Evolutionary conservation across 176 grass and related monocot species (phyloP).

Genomic region (Metroxylon sagu): DNA sequence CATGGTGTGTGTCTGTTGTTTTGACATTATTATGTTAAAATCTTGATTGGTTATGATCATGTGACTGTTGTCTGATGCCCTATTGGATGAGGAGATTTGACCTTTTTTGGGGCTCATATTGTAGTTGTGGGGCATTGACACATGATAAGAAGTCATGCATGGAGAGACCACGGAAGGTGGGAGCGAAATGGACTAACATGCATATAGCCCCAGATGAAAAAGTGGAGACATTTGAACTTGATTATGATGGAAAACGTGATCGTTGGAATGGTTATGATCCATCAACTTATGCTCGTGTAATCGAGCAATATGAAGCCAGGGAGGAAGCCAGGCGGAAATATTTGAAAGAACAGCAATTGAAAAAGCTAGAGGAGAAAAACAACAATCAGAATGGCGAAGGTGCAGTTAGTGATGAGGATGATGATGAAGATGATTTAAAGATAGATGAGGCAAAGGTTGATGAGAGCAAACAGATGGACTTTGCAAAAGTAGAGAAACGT

Average conservation of each 20-base stretch:
- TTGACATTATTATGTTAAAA: too few species aligned
- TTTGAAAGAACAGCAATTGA: conserved; percentile 86
- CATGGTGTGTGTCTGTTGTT: too few species aligned
- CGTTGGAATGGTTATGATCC: conserved; percentile 89
- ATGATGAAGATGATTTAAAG: conserved; percentile 70
- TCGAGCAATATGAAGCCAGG: conserved; percentile 69
- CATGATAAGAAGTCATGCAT: conserved; percentile 83
- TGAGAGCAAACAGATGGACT: conserved; percentile 95
- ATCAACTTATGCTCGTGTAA: conserved; percentile 70
- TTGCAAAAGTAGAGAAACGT: conserved; percentile 95
- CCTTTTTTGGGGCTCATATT: not conserved
- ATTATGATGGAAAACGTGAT: conserved; percentile 95
- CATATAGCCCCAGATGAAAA: conserved; percentile 90
- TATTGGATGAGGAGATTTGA: not conserved
- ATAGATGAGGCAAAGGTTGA: conserved; percentile 98
- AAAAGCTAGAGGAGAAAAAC: conserved; percentile 91
- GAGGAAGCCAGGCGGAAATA: conserved; percentile 88
- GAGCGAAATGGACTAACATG: conserved; percentile 69
- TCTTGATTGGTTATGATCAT: too few species aligned
- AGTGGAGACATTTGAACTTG: conserved; percentile 84
- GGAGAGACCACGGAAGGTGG: conserved; percentile 60
- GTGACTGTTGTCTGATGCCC: too few species aligned
- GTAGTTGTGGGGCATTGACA: conserved; percentile 91
- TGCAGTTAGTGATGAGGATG: conserved; percentile 48
- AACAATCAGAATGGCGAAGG: conserved; percentile 21